Base-by-base conservation (phyloP, 1,284 basidiomycete genomes). In the Hymenochaete sp. region DNA sequence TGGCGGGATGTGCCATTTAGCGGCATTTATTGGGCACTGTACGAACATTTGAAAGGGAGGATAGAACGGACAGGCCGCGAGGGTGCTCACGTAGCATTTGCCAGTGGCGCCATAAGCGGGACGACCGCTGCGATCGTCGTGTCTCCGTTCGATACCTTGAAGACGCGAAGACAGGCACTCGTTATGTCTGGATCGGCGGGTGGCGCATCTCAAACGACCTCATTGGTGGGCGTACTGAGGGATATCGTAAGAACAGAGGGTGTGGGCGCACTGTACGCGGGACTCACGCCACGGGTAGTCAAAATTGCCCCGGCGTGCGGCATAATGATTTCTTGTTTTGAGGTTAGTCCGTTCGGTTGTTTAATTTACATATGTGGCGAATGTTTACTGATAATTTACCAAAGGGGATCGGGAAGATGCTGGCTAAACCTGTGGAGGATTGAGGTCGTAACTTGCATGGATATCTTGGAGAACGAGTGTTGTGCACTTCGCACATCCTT, bases 241-340 rank as follows among this genome's bases (percentile, higher is more conserved):
- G 73, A 82, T 45, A 85, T 98, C 32, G 58, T 89, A 22, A 73
- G 71, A 42, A 82, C 73, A 4, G 96, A 98, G 62, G 95, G 95
- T 0, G 52, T 70, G 10, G 61, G 70, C 4, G 88, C 90, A 2
- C 66, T 98, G 29, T 96, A 89, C 62, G 81, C 87, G 31, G 95
- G 95, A 0, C 67, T 93, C 29, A 68, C 82, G 3, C 95, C 96
- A 26, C 78, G 95, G 27, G 81, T 95, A 43, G 91, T 82, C 24
- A 98, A 98, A 65, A 93, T 98, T 53, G 95, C 93, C 3, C 96
- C 96, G n/a, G 93, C 96, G 21, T 98, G 96, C 64, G 95, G 95
- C 24, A 86, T 95, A 52, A 93, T 95, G 92, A 97, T 98, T 61
- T 82, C 86, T 45, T 92, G 84, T 59, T 98, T 88, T 61, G 93